Base-by-base conservation (phyloP, 768 basidiomycete species). In the Suillus spraguei region DNA sequence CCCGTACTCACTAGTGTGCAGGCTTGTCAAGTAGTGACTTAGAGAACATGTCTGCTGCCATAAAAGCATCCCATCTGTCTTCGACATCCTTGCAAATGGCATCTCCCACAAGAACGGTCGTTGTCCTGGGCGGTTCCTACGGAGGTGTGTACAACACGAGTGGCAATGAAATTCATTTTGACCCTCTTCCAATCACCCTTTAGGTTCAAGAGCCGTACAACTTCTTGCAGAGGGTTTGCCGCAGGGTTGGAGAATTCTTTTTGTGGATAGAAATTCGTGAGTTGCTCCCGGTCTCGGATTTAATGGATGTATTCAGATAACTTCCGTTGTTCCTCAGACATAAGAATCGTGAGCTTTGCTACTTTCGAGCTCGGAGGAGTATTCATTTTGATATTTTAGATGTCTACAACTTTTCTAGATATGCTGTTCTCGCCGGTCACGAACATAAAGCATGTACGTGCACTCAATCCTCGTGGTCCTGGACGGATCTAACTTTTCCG, bases 371-470 rank as follows among this genome's bases (percentile, higher is more conserved):
- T 7, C 32, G 20, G 24, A 1, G 22, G 52, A 44, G 16, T 6
- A 14, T 14, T 35, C 41, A 49, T n/a, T 35, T 38, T 39, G 4
- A n/a, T 5, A 44, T 63, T 22, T 38, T 60, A 80, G 82, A 85
- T 66, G 79, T 87, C 1, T 90, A 88, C 70, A 82, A 84, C 36
- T 78, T 88, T 46, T 83, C 87, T 5, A 78, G 87, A 59, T 81
- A 83, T 59, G 81, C 85, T 20, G 82, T 87, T 24, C 78, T 88
- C 5, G 79, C 85, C 46, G 82, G 83, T 22, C 84, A 87, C 66
- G 86, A 87, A 72, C 83, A 88, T 74, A 89, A 88, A 77, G 86
- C 86, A 33, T 89, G 84, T 85, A 62, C 64, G 82, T 73, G 20
- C 24, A 2, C 39, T 28, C 11, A 41, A 28, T 6, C 16, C 17